These are phyloP conservation scores for Acmispon strigosus DNA, from an alignment of 306 rosid species.

Conservation along the genomic window DNA sequence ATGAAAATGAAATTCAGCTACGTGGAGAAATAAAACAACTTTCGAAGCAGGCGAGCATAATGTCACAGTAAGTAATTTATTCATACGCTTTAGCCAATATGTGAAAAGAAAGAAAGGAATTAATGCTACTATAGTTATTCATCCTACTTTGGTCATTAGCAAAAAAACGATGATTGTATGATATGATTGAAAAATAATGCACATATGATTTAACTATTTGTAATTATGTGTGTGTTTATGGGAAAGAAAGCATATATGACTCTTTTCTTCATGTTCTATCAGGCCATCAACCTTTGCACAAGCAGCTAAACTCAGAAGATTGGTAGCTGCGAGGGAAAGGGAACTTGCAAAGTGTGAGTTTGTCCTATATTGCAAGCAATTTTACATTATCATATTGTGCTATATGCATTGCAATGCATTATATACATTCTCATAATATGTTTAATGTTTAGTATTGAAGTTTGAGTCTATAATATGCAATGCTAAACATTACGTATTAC, in stretches of 20 bases:
- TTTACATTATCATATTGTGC: not conserved
- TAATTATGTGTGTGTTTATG: not conserved
- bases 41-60: constrained; percentile 47
- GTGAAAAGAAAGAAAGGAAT: no score
- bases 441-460: no score
- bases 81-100: no score
- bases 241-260: not conserved
- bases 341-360: constrained; percentile 70
- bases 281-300: constrained; percentile 90
- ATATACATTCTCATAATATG: no score
- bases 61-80: constrained; percentile 61
- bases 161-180: no score
- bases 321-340: constrained; percentile 67
- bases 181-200: no score
- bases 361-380: constrained; percentile 7
- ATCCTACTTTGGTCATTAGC: no score
- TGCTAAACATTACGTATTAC: no score
- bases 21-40: constrained; percentile 54
- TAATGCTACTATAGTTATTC: no score
- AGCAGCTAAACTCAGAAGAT: constrained; percentile 74
- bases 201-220: no score
- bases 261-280: not conserved
- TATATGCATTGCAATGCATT: not conserved
- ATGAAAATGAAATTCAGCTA: constrained; percentile 29
- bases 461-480: no score